Conservation (phyloP, 2,329 filamentous ascomycete genomes). For the Domatiomyces globalis region DNA sequence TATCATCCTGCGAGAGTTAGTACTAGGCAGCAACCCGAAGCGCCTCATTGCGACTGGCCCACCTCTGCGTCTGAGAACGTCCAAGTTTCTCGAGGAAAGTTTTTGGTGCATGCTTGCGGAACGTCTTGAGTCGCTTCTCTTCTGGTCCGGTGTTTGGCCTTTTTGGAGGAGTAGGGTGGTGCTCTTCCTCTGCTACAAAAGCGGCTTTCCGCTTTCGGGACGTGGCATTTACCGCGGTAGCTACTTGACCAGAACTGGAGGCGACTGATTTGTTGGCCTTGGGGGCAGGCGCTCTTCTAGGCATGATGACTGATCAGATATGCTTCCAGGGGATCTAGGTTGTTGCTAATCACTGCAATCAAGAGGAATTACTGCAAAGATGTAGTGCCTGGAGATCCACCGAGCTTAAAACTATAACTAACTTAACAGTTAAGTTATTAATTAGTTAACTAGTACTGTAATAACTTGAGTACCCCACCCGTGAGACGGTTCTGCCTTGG, state of each 20-base stretch:
- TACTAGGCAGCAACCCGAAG: constrained; percentile 7
- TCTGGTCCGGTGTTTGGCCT: not conserved
- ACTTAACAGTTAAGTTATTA: too few species aligned
- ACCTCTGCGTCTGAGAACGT: constrained; percentile 35
- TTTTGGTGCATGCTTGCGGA: constrained; percentile 25
- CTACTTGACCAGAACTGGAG: too few species aligned
- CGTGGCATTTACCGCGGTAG: not conserved
- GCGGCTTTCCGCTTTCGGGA: not conserved
- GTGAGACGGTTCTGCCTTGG: too few species aligned
- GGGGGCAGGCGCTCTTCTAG: not conserved
- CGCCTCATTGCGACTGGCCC: constrained; percentile 15
- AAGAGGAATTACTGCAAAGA: not conserved
- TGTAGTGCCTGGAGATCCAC: too few species aligned
- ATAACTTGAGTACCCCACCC: too few species aligned
- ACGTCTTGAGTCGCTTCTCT: not conserved
- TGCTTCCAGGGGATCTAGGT: not conserved
- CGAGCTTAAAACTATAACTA: too few species aligned
- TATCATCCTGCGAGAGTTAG: constrained; percentile 30
- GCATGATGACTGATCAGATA: not conserved
- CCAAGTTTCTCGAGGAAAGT: constrained; percentile 34
- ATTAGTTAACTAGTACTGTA: too few species aligned
- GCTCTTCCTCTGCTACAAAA: not conserved
- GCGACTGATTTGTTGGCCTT: too few species aligned
- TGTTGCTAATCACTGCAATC: not conserved
- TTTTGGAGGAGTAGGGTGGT: not conserved